Conservation (phyloP, 306 rosid species). For the Hippophae gyantsensis region DNA sequence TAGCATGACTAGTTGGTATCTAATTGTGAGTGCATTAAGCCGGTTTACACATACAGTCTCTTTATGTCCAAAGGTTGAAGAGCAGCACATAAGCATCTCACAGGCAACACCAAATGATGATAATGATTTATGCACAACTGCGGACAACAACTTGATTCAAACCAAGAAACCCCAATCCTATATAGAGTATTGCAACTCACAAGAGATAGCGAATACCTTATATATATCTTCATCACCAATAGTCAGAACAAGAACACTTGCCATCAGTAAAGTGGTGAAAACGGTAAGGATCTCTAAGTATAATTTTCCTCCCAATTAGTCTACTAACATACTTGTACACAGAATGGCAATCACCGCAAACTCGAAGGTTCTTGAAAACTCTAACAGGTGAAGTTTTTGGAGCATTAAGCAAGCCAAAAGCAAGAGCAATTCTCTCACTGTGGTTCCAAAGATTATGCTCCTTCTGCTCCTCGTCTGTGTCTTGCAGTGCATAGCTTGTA, state of each 20-base stretch:
- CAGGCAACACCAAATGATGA: too few relatives aligned
- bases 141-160: too few relatives aligned
- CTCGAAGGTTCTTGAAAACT: slow-evolving; percentile 84
- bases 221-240: slow-evolving; percentile 39
- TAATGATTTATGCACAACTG: too few relatives aligned
- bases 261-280: slow-evolving; percentile 86
- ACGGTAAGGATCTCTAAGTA: slow-evolving; percentile 69
- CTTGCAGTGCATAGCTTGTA: slow-evolving; percentile 73
- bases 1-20: too few relatives aligned
- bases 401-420: slow-evolving; percentile 59
- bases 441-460: slow-evolving; percentile 95
- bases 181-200: too few relatives aligned
- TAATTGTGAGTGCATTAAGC: too few relatives aligned
- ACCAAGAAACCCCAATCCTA: too few relatives aligned
- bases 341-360: slow-evolving; percentile 93
- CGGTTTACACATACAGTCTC: too few relatives aligned
- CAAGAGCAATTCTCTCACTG: slow-evolving; percentile 89
- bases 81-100: too few relatives aligned
- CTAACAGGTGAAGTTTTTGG: slow-evolving; percentile 53
- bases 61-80: too few relatives aligned
- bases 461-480: slow-evolving; percentile 83
- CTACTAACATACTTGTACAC: slow-evolving; percentile 63
- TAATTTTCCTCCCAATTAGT: slow-evolving; percentile 48
- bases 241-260: slow-evolving; percentile 78
- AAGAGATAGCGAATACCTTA: background rate